Base-by-base conservation (phyloP, 2,329 filamentous ascomycete species). In the Exophiala sp. region DNA sequence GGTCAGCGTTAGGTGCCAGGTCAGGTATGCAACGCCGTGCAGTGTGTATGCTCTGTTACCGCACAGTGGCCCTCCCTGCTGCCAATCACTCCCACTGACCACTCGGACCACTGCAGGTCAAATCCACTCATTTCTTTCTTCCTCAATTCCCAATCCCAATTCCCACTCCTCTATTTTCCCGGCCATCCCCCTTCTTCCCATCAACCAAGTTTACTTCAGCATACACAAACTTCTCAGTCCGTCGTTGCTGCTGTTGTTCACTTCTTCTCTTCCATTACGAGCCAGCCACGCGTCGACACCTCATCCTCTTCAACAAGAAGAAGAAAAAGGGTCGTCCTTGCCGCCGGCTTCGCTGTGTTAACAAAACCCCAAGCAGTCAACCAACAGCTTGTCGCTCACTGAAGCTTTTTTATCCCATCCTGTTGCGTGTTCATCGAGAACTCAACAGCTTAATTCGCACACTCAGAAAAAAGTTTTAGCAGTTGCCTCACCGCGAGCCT, bases 171-270 rank as follows among this genome's bases (percentile, higher is more conserved):
- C 45, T 55, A 45, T 50, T 55, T 60, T 52, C 41, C 38, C 51
- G 53, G 50, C 55, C 53, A 50, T 52, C 50, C 52, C 39, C 47
- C 59, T 60, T 63, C 65, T 66, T 66, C 64, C n/a, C 56, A 57
- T 64, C 63, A 60, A 63, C 63, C 57, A 50, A 63, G 56, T 55
- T 55, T 37, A 22, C 22, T 41, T 24, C 21, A 41, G 38, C 38
- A 41, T 24, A 41, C 13, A 24, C 38, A 57, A n/a, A n/a, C n/a
- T 56, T 43, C 50, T 23, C 57, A 43, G 56, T 58, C 59, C 62
- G 58, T 58, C 50, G 58, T 55, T 66, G 64, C 62, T 68, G 66
- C 63, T 68, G 66, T 56, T 58, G 44, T 50, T 55, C 57, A 52
- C 50, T 56, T 58, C 58, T 58, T 60, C 58, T 55, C 50, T 51